Base-by-base conservation (phyloP, 345 rosid genomes). In the Eucalyptus cloeziana region DNA sequence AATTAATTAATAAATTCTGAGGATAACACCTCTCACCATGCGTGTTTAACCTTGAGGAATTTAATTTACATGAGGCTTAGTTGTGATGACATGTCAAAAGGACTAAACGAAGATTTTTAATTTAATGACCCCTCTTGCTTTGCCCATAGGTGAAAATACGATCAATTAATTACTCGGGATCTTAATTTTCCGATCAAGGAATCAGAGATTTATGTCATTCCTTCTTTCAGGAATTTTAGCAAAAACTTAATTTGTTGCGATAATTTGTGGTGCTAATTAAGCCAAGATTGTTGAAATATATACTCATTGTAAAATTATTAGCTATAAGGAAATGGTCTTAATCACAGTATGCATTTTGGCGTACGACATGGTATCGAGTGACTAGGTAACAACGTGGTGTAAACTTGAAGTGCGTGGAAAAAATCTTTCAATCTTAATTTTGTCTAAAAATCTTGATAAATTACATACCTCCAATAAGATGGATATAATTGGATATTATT, bases 121-220 rank as follows among this genome's bases (percentile, higher is more conserved):
- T 58, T 58, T 58, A 5, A 58, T 58, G n/a, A 25, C 25, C 14
- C 3, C 14, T 58, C 67, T 27, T 0, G 0, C 33, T 11, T 62
- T 12, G 8, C 2, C 25, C 5, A 2, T 27, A 30, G 33, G 8
- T 62, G 69, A 62, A 1, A 7, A 14, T 5, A 64, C 10, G 3
- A n/a, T 30, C 2, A 19, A 1, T 37, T 40, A 37, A 33, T 71
- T 37, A 71, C 13, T 3, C 1, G 8, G 3, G 47, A 71, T 10
- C 8, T 1, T 21, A 19, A 71, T 17, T 37, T 71, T 21, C 8
- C 13, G 0, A 71, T 4, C 0, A 0, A 76, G 15, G 4, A 71
- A 71, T 71, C 3, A 2, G 2, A 31, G 6, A 31, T 67, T 67
- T 31, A 67, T 2, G 5, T n/a, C 12, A 0, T 15, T 15, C 43